Conservation (phyloP, 2,329 filamentous ascomycete genomes). For the Penicillium sp. region DNA sequence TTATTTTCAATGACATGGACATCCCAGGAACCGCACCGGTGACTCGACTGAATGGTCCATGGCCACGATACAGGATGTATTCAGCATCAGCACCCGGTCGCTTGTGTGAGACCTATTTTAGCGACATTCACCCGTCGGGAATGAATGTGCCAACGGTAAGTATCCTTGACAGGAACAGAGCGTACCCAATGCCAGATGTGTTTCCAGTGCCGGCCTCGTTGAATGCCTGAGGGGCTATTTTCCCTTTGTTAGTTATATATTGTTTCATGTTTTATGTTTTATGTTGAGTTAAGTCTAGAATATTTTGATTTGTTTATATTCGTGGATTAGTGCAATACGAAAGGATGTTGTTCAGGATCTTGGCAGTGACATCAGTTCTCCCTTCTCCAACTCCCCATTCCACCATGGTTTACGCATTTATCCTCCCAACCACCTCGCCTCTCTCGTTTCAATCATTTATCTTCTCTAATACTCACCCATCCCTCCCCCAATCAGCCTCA, state of each 20-base stretch:
- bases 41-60: background rate
- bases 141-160: background rate
- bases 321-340: too few species aligned
- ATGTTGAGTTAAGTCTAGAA: too few species aligned
- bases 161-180: background rate
- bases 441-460: slow-evolving; percentile 78
- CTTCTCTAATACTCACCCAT: slow-evolving; percentile 79
- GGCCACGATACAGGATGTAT: background rate
- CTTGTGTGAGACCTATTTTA: background rate
- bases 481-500: slow-evolving; percentile 76
- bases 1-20: background rate
- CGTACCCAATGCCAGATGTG: too few species aligned
- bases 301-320: too few species aligned
- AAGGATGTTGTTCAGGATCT: background rate
- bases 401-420: slow-evolving; percentile 84
- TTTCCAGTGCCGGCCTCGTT: too few species aligned
- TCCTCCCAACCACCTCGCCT: slow-evolving; percentile 83
- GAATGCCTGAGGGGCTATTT: too few species aligned
- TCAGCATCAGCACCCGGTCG: background rate
- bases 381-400: slow-evolving; percentile 16
- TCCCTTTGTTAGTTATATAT: too few species aligned
- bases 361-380: slow-evolving; percentile 7
- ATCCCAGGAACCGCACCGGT: too few species aligned
- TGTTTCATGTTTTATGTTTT: too few species aligned
- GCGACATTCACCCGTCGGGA: background rate